phyloP scores from a whole-genome alignment of 139 green algal genomes.

The Closterium sp. region DNA sequence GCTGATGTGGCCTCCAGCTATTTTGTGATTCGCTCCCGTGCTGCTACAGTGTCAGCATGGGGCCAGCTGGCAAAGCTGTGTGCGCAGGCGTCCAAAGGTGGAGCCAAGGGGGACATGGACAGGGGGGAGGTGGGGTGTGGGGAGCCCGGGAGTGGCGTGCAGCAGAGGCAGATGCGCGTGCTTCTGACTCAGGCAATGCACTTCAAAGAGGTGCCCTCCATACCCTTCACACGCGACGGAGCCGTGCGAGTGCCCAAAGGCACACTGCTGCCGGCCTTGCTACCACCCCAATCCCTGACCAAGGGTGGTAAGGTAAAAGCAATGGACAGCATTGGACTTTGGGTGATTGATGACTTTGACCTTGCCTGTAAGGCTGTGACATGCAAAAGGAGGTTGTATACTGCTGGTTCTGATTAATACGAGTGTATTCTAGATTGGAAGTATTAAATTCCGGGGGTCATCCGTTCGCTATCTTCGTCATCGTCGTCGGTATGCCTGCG shows the following conservation, averaged over 20 bases:
- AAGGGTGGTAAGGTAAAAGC: background rate
- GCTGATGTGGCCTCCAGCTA: background rate
- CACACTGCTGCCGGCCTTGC: background rate
- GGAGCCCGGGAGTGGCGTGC: background rate
- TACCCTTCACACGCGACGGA: background rate
- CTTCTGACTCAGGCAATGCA: background rate
- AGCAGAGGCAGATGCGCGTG: background rate
- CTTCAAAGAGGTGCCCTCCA: background rate
- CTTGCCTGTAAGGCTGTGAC: slow-evolving; percentile 20
- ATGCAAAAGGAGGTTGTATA: slow-evolving; percentile 15
- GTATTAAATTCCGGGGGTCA: too few species aligned
- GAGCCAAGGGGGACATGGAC: background rate
- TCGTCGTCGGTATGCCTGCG: too few species aligned
- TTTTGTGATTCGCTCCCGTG: background rate
- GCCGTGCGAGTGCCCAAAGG: background rate
- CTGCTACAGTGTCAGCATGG: background rate
- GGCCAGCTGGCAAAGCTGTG: background rate
- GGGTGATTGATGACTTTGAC: slow-evolving; percentile 33
- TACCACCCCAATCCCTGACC: background rate
- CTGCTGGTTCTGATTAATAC: background rate
- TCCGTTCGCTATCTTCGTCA: too few species aligned
- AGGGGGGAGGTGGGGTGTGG: background rate
- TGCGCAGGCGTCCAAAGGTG: background rate
- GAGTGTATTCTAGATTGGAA: background rate
- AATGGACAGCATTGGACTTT: slow-evolving; percentile 4